Conservation (phyloP, 768 basidiomycete genomes). For the Agrocybe praecox region DNA sequence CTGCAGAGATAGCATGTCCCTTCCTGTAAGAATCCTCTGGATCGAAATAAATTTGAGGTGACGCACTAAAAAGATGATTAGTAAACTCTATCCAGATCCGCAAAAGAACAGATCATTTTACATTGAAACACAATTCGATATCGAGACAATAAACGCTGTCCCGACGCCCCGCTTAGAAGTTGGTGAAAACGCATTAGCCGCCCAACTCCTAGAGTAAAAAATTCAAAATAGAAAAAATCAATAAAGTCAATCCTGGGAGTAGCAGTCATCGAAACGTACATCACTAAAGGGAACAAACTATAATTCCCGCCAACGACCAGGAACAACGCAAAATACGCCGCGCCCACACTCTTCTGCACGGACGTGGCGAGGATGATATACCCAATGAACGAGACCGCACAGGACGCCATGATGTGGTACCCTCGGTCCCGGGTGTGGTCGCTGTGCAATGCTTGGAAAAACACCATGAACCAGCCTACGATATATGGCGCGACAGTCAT, state of each 20-base stretch:
- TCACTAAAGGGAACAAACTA: constrained; percentile 59
- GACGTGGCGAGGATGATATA: constrained; percentile 57
- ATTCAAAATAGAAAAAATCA: neutral
- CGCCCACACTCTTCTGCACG: constrained; percentile 52
- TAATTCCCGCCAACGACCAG: constrained; percentile 57
- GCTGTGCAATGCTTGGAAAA: constrained; percentile 57
- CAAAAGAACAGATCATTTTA: constrained; percentile 21
- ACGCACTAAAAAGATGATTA: constrained; percentile 37
- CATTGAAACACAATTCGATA: constrained; percentile 62
- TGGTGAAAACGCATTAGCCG: constrained; percentile 58
- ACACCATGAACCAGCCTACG: constrained; percentile 57
- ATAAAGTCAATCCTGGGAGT: no score
- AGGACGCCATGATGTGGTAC: constrained; percentile 56
- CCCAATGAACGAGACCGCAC: constrained; percentile 47
- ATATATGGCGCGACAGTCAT: constrained; percentile 60
- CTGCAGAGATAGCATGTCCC: constrained; percentile 59
- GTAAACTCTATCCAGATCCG: neutral
- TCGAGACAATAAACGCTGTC: constrained; percentile 61
- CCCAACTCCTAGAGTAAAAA: constrained; percentile 53
- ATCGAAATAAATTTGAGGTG: constrained; percentile 61
- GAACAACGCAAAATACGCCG: constrained; percentile 60
- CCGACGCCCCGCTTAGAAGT: constrained; percentile 64
- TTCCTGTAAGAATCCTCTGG: constrained; percentile 50
- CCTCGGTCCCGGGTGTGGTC: constrained; percentile 57
- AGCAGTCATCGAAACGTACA: no score